Evolutionary conservation across 1,139 yeast species (phyloP).

Genomic region (Fermentozyma sake): DNA sequence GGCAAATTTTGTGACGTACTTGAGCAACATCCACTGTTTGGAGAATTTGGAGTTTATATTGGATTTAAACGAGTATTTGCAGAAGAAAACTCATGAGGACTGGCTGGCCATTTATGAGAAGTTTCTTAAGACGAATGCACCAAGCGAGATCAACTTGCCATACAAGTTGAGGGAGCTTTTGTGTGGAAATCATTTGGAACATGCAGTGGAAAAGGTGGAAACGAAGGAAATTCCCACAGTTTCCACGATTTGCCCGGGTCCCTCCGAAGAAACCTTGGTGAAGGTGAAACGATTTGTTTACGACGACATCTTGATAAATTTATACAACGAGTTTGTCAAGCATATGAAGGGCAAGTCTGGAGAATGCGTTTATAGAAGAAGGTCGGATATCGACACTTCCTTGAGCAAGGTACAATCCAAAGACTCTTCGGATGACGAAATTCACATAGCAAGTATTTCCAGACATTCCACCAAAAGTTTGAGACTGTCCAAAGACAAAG

Average conservation of each 20-base stretch:
- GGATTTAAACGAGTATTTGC: conserved; percentile 23
- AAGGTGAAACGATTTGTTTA: conserved; percentile 22
- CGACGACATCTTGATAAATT: conserved; percentile 29
- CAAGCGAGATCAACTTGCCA: conserved; percentile 35
- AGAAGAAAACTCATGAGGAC: conserved; percentile 9
- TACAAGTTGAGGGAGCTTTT: conserved; percentile 13
- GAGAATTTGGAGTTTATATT: conserved; percentile 34
- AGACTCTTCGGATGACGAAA: too few species aligned
- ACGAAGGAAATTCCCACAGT: too few species aligned
- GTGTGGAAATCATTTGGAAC: conserved; percentile 1
- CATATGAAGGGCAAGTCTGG: conserved; percentile 13
- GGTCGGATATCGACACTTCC: too few species aligned
- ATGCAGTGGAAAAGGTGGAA: too few species aligned
- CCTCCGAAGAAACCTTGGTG: conserved; percentile 6
- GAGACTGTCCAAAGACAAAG: too few species aligned
- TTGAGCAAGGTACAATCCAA: too few species aligned
- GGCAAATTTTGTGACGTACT: conserved; percentile 22
- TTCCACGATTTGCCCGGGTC: too few species aligned
- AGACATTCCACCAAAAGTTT: too few species aligned
- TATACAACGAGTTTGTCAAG: conserved; percentile 30
- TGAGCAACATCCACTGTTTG: conserved; percentile 28
- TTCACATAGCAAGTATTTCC: too few species aligned
- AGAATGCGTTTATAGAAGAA: conserved; percentile 10
- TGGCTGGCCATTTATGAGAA: conserved; percentile 25
- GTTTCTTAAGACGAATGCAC: conserved; percentile 24